A percentile compares a stretch with the other conserved stretches of the same genome.
Conservation (phyloP, 352 stramenopile genomes). For the Phytophthora syringae region DNA sequence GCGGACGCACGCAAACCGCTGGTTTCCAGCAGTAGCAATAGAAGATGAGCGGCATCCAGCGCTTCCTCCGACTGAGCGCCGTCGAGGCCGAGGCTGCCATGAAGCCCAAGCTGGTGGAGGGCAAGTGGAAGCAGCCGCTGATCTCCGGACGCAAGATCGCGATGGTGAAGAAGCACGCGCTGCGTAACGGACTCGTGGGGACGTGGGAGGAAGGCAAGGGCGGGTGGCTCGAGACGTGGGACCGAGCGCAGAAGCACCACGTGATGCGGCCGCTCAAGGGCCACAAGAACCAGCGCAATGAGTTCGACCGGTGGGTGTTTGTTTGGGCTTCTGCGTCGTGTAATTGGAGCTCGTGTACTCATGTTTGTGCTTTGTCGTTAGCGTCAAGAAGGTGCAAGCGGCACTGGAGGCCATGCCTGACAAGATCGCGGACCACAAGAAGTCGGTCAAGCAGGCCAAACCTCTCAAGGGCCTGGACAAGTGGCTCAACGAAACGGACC, state of each 20-base stretch:
- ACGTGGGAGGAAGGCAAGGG: constrained; percentile 82
- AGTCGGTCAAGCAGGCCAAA: constrained; percentile 81
- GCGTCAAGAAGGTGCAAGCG: constrained; percentile 88
- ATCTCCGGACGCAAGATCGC: constrained; percentile 83
- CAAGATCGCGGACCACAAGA: constrained; percentile 91
- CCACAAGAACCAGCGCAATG: constrained; percentile 80
- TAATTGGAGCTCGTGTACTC: not conserved
- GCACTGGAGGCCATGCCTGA: constrained; percentile 79
- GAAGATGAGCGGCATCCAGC: constrained; percentile 53
- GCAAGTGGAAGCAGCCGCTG: constrained; percentile 87
- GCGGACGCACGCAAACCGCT: constrained; percentile 25
- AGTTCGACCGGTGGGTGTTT: constrained; percentile 75
- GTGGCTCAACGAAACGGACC: constrained; percentile 86
- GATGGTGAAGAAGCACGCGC: constrained; percentile 85
- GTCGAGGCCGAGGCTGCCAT: constrained; percentile 79
- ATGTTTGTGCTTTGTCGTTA: constrained; percentile 18
- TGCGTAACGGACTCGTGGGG: constrained; percentile 71
- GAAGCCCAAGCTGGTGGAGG: constrained; percentile 79
- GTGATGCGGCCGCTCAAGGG: constrained; percentile 87
- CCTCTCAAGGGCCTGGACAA: constrained; percentile 89
- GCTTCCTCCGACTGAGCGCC: constrained; percentile 79
- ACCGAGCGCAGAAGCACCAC: constrained; percentile 82
- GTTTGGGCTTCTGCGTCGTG: not conserved
- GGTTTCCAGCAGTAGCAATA: constrained; percentile 19
- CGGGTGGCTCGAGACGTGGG: constrained; percentile 83